Evolutionary conservation across 768 basidiomycete genomes (phyloP), one percentile per base, ranked within the genome.

Genomic region (Panaeolus cyanescens): DNA sequence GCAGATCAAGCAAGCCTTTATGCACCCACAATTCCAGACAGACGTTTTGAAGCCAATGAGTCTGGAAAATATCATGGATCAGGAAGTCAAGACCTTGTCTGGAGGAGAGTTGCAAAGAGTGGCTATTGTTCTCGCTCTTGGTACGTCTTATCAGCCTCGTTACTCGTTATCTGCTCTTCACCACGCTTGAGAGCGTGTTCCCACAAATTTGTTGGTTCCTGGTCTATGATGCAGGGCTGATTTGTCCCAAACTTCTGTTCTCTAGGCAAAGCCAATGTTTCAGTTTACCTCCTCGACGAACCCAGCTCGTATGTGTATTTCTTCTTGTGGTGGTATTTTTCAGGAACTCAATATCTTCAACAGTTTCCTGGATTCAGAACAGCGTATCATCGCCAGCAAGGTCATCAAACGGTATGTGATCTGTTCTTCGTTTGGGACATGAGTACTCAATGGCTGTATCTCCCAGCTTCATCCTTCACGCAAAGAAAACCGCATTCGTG

Each of bases 21-120:
- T 99, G 95, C 95, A 97, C 74, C 91, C 96, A n/a, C 97, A 99
- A 76, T 99, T 99, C 90, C 93, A 96, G 75, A 92, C 92, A 39
- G 97, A 99, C 71, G 97, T 99, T 45, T 77, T 99, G 63, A 99
- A 99, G 79, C 96, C 96, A 25, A 98, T 99, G 96, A 93, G 79
- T 72, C 74, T 99, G 69, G 97, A 99, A 39, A 85, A 87, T 59
- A 90, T 99, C 64, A 89, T 99, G 80, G 97, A 99, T 74, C 96
- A 99, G 77, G 95, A 98, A 34, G 97, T 99, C 20, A 95, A 95
- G 81, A 99, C 96, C 22, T 78, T 99, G 19, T 99, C 97, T 17
- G 97, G 97, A 81, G 97, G 96, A 82, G 97, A 99, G 76, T 76
- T 99, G 66, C 97, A 99, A 76, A 87, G 97, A 67, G 97, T 99